These are phyloP conservation scores for Sedum album DNA, from an alignment of 164 flowering plant genomes.

Conservation along the genomic window DNA sequence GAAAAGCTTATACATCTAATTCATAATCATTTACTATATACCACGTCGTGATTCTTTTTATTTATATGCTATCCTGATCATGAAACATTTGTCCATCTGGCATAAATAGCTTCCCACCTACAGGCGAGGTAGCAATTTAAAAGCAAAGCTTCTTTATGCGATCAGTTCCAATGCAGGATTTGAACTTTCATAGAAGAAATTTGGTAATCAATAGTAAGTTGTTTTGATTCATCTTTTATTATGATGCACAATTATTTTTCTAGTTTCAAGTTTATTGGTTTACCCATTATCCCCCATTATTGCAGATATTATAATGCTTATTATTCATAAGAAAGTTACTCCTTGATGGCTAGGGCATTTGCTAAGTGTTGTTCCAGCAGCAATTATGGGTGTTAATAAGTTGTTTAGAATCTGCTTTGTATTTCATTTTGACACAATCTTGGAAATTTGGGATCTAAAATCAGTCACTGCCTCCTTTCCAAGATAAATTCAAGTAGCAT, in stretches of 20 bases:
- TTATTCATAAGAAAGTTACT: background rate
- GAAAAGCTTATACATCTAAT: background rate
- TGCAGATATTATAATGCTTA: background rate
- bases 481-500: too few species aligned
- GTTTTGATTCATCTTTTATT: too few species aligned
- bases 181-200: conserved; percentile 37
- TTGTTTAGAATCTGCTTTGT: background rate
- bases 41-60: background rate
- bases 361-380: too few species aligned
- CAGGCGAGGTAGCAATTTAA: conserved; percentile 74
- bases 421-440: background rate
- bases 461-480: too few species aligned
- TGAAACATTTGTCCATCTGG: conserved; percentile 29
- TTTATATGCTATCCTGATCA: background rate
- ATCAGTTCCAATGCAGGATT: conserved; percentile 94
- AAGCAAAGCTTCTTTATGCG: conserved; percentile 83
- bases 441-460: too few species aligned
- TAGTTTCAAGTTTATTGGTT: background rate
- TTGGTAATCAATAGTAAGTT: background rate
- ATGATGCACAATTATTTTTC: background rate
- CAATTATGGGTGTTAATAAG: background rate
- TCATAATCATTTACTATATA: background rate
- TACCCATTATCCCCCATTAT: background rate
- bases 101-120: conserved; percentile 78
- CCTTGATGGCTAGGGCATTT: background rate